Percentiles rank a stretch among this genome's conserved stretches.
These are phyloP conservation scores for Linnemannia hyalina DNA, from an alignment of 192 early-diverging fungal species.

Conservation along the genomic window DNA sequence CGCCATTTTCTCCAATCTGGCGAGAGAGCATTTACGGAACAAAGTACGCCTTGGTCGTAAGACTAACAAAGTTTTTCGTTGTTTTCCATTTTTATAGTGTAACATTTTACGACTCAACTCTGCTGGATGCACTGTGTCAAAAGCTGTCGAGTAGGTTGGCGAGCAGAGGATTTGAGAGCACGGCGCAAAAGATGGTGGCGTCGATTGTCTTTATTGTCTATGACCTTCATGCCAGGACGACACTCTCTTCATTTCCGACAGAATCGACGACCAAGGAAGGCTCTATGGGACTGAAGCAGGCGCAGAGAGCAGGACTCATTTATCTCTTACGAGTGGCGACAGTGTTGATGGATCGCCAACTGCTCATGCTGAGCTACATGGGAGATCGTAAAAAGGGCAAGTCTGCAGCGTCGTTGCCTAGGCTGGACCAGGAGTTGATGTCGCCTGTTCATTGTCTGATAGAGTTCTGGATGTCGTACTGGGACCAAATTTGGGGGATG, in stretches of 20 bases:
- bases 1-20: not conserved
- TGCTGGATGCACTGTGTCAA: constrained; percentile 37
- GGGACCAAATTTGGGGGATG: constrained; percentile 57
- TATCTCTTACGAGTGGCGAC: constrained; percentile 29
- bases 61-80: not conserved
- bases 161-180: constrained; percentile 9
- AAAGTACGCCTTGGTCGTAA: not conserved
- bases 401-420: not conserved
- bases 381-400: not conserved
- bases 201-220: constrained; percentile 60
- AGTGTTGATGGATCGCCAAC: constrained; percentile 25
- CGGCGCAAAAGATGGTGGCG: constrained; percentile 32
- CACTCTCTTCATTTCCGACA: constrained; percentile 11
- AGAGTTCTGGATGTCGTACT: constrained; percentile 52
- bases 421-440: constrained; percentile 15
- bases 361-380: not conserved
- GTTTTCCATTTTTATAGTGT: constrained; percentile 12
- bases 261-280: constrained; percentile 43
- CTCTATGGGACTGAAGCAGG: constrained; percentile 37
- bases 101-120: constrained; percentile 22
- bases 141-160: constrained; percentile 32
- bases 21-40: not conserved
- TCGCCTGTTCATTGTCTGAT: constrained; percentile 29
- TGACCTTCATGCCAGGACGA: constrained; percentile 54
- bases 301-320: constrained; percentile 37